Conservation (phyloP, 305 asterid genomes). For the Rubia tinctorum region DNA sequence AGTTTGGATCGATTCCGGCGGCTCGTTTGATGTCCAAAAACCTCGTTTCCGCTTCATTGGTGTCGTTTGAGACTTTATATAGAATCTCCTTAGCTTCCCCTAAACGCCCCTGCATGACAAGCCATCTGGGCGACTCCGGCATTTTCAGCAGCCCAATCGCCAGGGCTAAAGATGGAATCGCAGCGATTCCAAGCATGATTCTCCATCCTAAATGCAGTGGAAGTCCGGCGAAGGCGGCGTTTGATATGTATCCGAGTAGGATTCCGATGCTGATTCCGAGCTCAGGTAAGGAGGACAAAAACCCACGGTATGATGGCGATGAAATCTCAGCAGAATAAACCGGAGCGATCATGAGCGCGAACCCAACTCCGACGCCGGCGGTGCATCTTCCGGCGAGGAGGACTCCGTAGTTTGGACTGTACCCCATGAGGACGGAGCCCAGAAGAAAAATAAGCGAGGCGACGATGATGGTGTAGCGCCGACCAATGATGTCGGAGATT, state of each 20-base stretch:
- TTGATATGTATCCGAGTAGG: slow-evolving; percentile 60
- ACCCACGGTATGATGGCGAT: slow-evolving; percentile 55
- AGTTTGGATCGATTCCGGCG: slow-evolving; percentile 43
- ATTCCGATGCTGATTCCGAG: slow-evolving; percentile 65
- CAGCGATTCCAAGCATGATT: slow-evolving; percentile 74
- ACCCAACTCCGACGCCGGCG: slow-evolving; percentile 80
- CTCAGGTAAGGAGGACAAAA: slow-evolving; percentile 62
- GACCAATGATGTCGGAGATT: slow-evolving; percentile 62
- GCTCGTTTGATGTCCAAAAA: slow-evolving; percentile 43
- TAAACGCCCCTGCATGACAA: slow-evolving; percentile 51
- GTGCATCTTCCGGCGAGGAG: slow-evolving; percentile 53
- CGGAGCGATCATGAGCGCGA: slow-evolving; percentile 83
- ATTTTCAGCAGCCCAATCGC: slow-evolving; percentile 50
- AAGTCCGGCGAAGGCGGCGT: slow-evolving; percentile 35
- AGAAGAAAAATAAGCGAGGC: slow-evolving; percentile 63
- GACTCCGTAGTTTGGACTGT: slow-evolving; percentile 48
- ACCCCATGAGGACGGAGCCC: slow-evolving; percentile 74
- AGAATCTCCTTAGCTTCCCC: slow-evolving; percentile 54
- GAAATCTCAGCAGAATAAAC: slow-evolving; percentile 77
- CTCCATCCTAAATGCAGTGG: slow-evolving; percentile 55
- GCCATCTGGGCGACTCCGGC: slow-evolving; percentile 95
- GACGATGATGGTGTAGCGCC: slow-evolving; percentile 50
- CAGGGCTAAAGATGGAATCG: slow-evolving; percentile 54
- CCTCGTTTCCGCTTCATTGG: slow-evolving; percentile 49
- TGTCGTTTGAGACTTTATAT: slow-evolving; percentile 35